These are phyloP conservation scores for Entomophthora muscae DNA, from an alignment of 371 early-diverging fungal genomes.

Conservation along the genomic window DNA sequence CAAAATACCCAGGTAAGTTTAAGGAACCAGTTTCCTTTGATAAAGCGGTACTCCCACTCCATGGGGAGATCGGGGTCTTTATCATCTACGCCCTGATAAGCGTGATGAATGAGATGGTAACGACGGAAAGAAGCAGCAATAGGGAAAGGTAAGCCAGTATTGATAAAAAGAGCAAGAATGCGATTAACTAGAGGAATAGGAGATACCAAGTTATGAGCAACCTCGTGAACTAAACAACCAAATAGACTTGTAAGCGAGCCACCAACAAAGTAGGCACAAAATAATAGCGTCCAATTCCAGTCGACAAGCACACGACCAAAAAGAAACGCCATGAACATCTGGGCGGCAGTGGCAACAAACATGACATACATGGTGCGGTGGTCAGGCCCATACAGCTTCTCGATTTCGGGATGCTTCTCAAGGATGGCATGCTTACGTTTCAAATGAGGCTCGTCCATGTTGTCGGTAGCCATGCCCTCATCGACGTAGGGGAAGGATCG, in stretches of 20 bases:
- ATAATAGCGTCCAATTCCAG: conserved; percentile 38
- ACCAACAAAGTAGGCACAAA: conserved; percentile 63
- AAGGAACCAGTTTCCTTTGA: conserved; percentile 48
- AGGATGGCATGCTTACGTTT: conserved; percentile 80
- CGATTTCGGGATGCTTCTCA: conserved; percentile 72
- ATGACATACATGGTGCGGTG: conserved; percentile 56
- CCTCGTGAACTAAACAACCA: conserved; percentile 81
- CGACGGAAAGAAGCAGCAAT: conserved; percentile 75
- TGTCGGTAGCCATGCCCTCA: conserved; percentile 60
- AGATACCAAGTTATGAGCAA: conserved; percentile 65
- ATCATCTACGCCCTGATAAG: conserved; percentile 88
- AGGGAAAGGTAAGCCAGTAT: conserved; percentile 67
- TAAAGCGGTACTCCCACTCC: conserved; percentile 63
- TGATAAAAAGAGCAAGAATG: conserved; percentile 61
- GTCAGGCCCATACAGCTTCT: conserved; percentile 67
- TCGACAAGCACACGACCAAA: conserved; percentile 42
- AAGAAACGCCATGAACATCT: conserved; percentile 57
- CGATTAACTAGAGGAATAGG: conserved; percentile 53
- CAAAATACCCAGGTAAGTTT: conserved; percentile 71
- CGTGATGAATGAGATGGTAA: conserved; percentile 93
- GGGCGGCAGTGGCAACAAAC: conserved; percentile 37
- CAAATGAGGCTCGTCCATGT: conserved; percentile 88
- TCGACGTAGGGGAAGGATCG: conserved; percentile 58
- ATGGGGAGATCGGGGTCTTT: conserved; percentile 90
- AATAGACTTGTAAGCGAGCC: conserved; percentile 60